Conservation (phyloP, 306 rosid genomes). For the Lupinus albus region DNA sequence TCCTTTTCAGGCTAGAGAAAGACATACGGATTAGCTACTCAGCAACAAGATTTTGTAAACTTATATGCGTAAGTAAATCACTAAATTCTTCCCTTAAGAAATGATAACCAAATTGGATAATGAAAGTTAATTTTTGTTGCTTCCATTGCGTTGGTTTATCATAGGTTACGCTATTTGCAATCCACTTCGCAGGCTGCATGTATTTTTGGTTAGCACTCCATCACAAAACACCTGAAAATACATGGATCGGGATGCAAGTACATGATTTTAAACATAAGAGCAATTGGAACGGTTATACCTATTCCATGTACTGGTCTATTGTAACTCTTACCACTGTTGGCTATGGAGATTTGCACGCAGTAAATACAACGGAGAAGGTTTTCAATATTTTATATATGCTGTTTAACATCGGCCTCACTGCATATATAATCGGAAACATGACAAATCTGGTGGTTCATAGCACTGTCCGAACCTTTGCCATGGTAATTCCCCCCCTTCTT, state of each 20-base stretch:
- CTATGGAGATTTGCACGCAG: slow-evolving; percentile 88
- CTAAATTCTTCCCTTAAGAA: slow-evolving; percentile 18
- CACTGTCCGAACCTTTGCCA: slow-evolving; percentile 62
- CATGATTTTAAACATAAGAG: slow-evolving; percentile 53
- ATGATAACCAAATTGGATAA: slow-evolving; percentile 13
- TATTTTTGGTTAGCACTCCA: slow-evolving; percentile 75
- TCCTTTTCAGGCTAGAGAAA: slow-evolving; percentile 75
- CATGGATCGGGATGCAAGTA: slow-evolving; percentile 72
- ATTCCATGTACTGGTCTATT: slow-evolving; percentile 81
- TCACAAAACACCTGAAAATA: slow-evolving; percentile 47
- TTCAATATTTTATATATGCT: slow-evolving; percentile 74
- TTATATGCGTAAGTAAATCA: slow-evolving; percentile 65
- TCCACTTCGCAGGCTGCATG: slow-evolving; percentile 87
- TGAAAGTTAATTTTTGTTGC: slow-evolving; percentile 17
- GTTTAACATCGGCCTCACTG: slow-evolving; percentile 85
- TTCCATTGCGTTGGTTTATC: slow-evolving; percentile 33
- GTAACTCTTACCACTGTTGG: slow-evolving; percentile 88
- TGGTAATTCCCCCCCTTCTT: slow-evolving; percentile 27
- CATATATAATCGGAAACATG: slow-evolving; percentile 91
- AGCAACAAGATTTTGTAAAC: slow-evolving; percentile 63
- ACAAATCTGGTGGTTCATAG: slow-evolving; percentile 79
- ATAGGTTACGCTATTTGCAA: slow-evolving; percentile 80
- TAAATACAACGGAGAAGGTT: slow-evolving; percentile 68
- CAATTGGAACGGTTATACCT: slow-evolving; percentile 67
- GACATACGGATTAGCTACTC: slow-evolving; percentile 82